These are phyloP conservation scores for Fusarium phyllophilum DNA, from an alignment of 2,329 filamentous ascomycete species.

Conservation along the genomic window DNA sequence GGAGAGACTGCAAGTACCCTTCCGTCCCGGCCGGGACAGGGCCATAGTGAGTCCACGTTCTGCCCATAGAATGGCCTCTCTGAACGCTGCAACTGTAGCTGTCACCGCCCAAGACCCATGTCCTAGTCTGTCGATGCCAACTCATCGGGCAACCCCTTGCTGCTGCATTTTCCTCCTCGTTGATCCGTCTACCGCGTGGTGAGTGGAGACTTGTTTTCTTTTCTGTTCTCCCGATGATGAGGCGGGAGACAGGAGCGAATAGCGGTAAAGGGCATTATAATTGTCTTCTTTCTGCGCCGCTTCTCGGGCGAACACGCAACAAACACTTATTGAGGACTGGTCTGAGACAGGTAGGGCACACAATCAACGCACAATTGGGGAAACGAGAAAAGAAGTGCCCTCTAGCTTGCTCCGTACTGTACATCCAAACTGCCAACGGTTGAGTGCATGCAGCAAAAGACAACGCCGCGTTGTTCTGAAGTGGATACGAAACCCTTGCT, in stretches of 20 bases:
- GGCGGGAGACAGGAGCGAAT: background rate
- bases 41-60: slow-evolving; percentile 24
- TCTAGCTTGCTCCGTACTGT: slow-evolving; percentile 1
- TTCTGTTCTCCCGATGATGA: background rate
- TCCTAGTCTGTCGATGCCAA: slow-evolving; percentile 28
- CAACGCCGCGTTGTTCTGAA: slow-evolving; percentile 17
- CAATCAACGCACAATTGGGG: slow-evolving; percentile 21
- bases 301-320: background rate
- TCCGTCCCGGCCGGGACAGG: slow-evolving; percentile 15
- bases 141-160: slow-evolving; percentile 26
- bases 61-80: background rate
- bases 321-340: background rate
- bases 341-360: slow-evolving; percentile 19
- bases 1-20: background rate
- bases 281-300: background rate
- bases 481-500: slow-evolving; percentile 24
- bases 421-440: slow-evolving; percentile 35
- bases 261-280: slow-evolving; percentile 7
- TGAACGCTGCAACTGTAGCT: slow-evolving; percentile 7
- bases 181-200: slow-evolving; percentile 31
- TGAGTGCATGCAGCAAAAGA: slow-evolving; percentile 44
- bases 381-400: slow-evolving; percentile 14
- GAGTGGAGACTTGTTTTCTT: slow-evolving; percentile 6
- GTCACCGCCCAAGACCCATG: slow-evolving; percentile 20
- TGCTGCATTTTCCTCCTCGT: slow-evolving; percentile 17